Base-by-base conservation (phyloP, 2,329 filamentous ascomycete species). In the Bimuria novae-zelandiae region DNA sequence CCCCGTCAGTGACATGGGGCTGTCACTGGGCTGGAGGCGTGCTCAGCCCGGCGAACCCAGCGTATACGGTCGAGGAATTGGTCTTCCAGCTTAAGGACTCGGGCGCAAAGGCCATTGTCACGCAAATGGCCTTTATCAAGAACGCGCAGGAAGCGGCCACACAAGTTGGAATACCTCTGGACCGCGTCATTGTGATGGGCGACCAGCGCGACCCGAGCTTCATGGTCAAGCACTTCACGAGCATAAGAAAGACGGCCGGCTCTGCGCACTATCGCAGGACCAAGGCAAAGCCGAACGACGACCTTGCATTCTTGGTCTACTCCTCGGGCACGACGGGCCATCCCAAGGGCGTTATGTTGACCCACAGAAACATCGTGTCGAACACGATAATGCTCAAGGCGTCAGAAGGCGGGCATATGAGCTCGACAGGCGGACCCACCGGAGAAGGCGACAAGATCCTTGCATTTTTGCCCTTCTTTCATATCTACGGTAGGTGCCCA, bases 321-420 rank as follows among this genome's bases (percentile, higher is more conserved):
- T 91, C 87, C 44, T 92, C 88, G 7, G 93, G 93, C 7, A 97
- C 93, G 0, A 97, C 93, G 0, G 93, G 93, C 1, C 77, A 92
- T 45, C 92, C 93, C 0, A 97, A 97, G 74, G 93, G 92, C 14
- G 93, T 97, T 12, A 89, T 90, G 83, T 79, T 97, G 27, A 89
- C 85, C 7, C 93, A 97, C 74, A 74, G 77, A 59, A 97, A 97
- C 70, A 86, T 96, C 54, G 83, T 95, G 10, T 78, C 90, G 54
- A 96, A 96, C 71, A 72, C 75, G 0, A 61, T 80, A 57, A 76
- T 79, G 71, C 70, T 77, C 49, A 69, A 67, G 45, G 66, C 68
- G 19, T 68, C 59, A 10, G 75, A 79, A 59, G 77, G 75, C 1
- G 77, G 76, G 0, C 79, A 84, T 37, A 71, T 89, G 49, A 77